Conservation (phyloP, 805 yeast species). For the Ogataea dorogensis region DNA sequence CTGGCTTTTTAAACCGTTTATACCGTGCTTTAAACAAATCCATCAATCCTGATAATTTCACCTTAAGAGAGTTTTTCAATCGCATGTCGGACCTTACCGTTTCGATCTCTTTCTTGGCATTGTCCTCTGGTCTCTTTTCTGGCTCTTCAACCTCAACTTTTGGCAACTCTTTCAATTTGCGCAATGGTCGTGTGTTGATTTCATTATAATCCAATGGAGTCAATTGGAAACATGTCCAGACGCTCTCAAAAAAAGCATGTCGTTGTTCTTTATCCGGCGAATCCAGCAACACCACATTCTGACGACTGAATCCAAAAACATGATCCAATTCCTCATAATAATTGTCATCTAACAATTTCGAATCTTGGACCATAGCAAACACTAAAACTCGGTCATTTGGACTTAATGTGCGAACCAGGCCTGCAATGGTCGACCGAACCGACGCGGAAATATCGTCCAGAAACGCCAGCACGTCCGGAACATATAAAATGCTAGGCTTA, state of each 20-base stretch:
- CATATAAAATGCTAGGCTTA: slow-evolving; percentile 78
- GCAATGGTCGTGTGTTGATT: slow-evolving; percentile 51
- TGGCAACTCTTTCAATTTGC: slow-evolving; percentile 37
- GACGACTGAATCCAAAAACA: slow-evolving; percentile 58
- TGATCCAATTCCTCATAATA: slow-evolving; percentile 45
- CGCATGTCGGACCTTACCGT: slow-evolving; percentile 59
- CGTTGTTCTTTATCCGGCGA: slow-evolving; percentile 50
- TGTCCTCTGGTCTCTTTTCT: slow-evolving; percentile 1
- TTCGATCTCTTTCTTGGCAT: slow-evolving; percentile 40
- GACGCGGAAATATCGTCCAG: slow-evolving; percentile 61
- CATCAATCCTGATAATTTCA: slow-evolving; percentile 84
- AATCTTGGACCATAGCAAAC: slow-evolving; percentile 63
- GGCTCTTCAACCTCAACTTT: slow-evolving; percentile 8
- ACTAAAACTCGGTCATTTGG: slow-evolving; percentile 73
- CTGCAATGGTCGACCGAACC: slow-evolving; percentile 68
- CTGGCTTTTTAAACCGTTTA: slow-evolving; percentile 86
- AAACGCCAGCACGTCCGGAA: slow-evolving; percentile 85
- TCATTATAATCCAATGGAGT: slow-evolving; percentile 74
- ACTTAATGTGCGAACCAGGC: slow-evolving; percentile 63
- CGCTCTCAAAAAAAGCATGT: slow-evolving; percentile 49
- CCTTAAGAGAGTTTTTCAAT: slow-evolving; percentile 78
- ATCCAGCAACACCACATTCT: slow-evolving; percentile 41
- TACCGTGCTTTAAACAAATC: slow-evolving; percentile 85
- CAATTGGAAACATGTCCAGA: slow-evolving; percentile 56
- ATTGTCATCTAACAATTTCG: slow-evolving; percentile 18